Base-by-base conservation (phyloP, 208 protist species). In the Leishmania arabica region DNA sequence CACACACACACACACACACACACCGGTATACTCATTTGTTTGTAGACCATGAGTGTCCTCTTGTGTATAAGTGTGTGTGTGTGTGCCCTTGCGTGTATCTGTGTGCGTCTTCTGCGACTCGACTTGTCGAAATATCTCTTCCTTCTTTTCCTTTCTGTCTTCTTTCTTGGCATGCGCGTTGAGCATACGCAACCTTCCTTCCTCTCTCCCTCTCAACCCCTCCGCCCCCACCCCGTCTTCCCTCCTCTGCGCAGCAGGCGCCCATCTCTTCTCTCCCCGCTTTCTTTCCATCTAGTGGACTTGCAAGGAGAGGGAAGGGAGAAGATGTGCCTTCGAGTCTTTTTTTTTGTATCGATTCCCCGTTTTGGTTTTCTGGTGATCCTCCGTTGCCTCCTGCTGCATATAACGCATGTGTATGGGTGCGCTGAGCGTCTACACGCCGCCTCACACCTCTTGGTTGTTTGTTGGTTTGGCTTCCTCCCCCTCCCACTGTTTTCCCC, bases 401-500 rank as follows among this genome's bases (percentile, higher is more conserved):
- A 15, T 21, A 19, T 40, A 71, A 27, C 27, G 66, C 66, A 34
- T 19, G 19, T 71, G 31, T 19, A 71, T 49, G 66, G 15, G 37
- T n/a, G 66, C 21, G 40, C 24, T 42, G 40, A 27, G 66, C 21
- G 66, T 42, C 37, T n/a, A 31, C 66, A 71, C 66, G 24, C 37
- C 66, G n/a, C 60, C n/a, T 66, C 60, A n/a, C 60, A 37, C n/a
- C 60, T 15, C 60, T 37, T 66, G n/a, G 60, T 71, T 47, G 66
- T 49, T 47, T 19, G 37, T 21, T 71, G 31, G 31, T 21, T 71
- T 71, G 66, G 7, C 66, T 9, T 19, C 66, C 40, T 40, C 5
- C 21, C 31, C 19, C 11, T n/a, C 17, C 66, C 11, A 4, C 66
- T 49, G 13, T 34, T 71, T 7, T 3, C n/a, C 47, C 2, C 70